These are phyloP conservation scores for Fraxinus nigra DNA, from an alignment of 305 asterid genomes.

Conservation along the genomic window DNA sequence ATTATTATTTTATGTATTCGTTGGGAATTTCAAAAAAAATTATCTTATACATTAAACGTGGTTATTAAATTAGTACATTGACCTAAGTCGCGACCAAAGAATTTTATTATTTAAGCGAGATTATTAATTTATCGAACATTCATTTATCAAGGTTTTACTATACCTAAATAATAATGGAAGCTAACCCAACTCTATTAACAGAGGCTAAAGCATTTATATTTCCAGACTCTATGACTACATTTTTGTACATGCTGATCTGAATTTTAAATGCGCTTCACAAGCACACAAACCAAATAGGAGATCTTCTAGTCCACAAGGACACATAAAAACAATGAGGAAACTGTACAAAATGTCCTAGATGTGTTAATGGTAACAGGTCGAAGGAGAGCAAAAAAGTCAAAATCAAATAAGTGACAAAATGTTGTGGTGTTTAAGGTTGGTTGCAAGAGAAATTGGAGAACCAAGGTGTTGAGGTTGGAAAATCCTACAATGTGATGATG, in stretches of 20 bases:
- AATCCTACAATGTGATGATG: not conserved
- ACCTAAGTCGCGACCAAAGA: too few species aligned
- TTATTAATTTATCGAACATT: too few species aligned
- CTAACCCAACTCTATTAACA: not conserved
- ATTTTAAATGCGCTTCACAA: not conserved
- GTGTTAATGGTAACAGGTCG: constrained; percentile 1
- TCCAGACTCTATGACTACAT: constrained; percentile 2
- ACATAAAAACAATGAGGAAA: not conserved
- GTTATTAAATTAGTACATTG: too few species aligned
- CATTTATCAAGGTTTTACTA: too few species aligned
- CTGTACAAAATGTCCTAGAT: not conserved
- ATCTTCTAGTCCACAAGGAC: not conserved
- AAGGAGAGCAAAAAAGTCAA: not conserved
- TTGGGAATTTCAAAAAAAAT: too few species aligned
- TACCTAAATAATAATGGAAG: not conserved
- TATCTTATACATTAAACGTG: too few species aligned
- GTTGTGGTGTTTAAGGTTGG: not conserved
- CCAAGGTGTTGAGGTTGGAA: not conserved
- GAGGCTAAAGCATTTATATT: not conserved
- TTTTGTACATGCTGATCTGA: not conserved
- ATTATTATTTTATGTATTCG: too few species aligned
- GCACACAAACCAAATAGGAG: not conserved
- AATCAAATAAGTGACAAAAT: not conserved
- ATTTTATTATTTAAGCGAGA: too few species aligned
- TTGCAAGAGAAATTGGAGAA: constrained; percentile 6